Evolutionary conservation across 2,329 filamentous ascomycete species (phyloP), one percentile per base, ranked within the genome.

Genomic region (Hypoxylon sp.): DNA sequence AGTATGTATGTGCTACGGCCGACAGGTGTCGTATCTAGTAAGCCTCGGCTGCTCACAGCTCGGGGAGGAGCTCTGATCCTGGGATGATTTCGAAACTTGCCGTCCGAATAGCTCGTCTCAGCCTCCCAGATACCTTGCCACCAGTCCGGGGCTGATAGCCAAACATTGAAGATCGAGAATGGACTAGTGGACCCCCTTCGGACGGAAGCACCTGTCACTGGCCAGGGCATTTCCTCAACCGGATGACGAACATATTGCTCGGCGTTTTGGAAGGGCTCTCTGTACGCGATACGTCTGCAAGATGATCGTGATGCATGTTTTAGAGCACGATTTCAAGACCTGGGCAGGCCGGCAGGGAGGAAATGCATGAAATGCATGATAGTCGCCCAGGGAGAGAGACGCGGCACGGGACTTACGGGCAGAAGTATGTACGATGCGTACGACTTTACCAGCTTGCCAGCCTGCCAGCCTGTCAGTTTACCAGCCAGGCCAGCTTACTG

Each of bases 51-150:
- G n/a, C n/a, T n/a, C n/a, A n/a, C n/a, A n/a, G n/a, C n/a, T n/a
- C n/a, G n/a, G n/a, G n/a, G n/a, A n/a, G n/a, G n/a, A n/a, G n/a
- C 27, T 35, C 31, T 35, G 15, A 35, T 35, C 31, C 48, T 51
- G 40, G 17, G 17, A 59, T 31, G 47, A 17, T 50, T 62, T 62
- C 61, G 61, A 64, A 64, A 64, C 61, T 59, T 64, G 53, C 58
- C 58, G 55, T 17, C 24, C 46, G 48, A 58, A 51, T 64, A 62
- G 58, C 48, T 62, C 61, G 61, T 64, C 61, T 64, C 61, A 64
- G 58, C 61, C 55, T 55, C 45, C n/a, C 37, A 42, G 10, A 58
- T 35, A 61, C 55, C 58, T 58, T 58, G 58, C 24, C 43, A 40
- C 37, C 13, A 41, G 51, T 52, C 55, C 46, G 23, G 55, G 61